Conservation (phyloP, 768 basidiomycete genomes). For the Tylopilus balloui region DNA sequence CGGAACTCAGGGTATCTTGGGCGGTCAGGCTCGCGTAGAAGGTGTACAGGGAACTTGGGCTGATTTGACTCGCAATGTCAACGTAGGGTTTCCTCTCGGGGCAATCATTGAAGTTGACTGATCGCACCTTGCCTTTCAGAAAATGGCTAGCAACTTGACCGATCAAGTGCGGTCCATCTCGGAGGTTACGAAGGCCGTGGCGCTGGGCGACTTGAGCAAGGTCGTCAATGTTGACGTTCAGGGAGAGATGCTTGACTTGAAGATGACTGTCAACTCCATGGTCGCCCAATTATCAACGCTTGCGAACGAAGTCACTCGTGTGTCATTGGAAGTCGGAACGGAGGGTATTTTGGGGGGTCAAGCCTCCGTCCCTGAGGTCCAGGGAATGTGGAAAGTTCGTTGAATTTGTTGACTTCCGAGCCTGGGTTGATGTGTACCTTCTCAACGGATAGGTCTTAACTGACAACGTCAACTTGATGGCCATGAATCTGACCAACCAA, state of each 20-base stretch:
- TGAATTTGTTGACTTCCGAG: neutral
- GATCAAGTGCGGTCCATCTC: slow-evolving; percentile 90
- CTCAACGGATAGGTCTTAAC: slow-evolving; percentile 46
- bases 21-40: slow-evolving; percentile 86
- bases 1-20: slow-evolving; percentile 85
- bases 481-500: slow-evolving; percentile 86
- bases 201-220: slow-evolving; percentile 77
- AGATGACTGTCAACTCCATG: slow-evolving; percentile 79
- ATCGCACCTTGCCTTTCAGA: slow-evolving; percentile 37
- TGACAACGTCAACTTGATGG: slow-evolving; percentile 86
- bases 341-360: slow-evolving; percentile 94
- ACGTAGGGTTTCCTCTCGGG: slow-evolving; percentile 42
- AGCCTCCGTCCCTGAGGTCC: slow-evolving; percentile 85
- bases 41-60: slow-evolving; percentile 94
- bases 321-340: slow-evolving; percentile 87
- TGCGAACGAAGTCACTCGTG: slow-evolving; percentile 83
- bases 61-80: slow-evolving; percentile 85
- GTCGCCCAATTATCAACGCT: slow-evolving; percentile 67
- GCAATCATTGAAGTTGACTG: neutral
- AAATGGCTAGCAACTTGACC: slow-evolving; percentile 84
- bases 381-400: slow-evolving; percentile 89
- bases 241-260: slow-evolving; percentile 88
- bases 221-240: slow-evolving; percentile 89
- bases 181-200: slow-evolving; percentile 75
- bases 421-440: slow-evolving; percentile 8